These are phyloP conservation scores for Aspergillus caelatus DNA, from an alignment of 2,329 filamentous ascomycete species.

Conservation along the genomic window DNA sequence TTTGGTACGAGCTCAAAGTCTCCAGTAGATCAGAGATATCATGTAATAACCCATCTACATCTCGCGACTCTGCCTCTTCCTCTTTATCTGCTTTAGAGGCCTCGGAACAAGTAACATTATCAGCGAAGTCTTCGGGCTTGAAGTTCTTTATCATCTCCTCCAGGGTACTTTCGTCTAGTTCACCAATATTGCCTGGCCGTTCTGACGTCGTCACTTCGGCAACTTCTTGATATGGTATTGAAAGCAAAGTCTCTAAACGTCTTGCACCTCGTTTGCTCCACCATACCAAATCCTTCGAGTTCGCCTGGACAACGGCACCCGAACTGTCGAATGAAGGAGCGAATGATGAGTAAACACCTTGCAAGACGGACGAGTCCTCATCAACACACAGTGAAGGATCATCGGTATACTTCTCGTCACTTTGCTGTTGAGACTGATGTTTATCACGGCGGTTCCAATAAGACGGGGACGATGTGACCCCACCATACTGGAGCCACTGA, in stretches of 20 bases:
- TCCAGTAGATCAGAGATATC: slow-evolving; percentile 64
- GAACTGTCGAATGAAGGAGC: slow-evolving; percentile 52
- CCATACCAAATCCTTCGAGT: slow-evolving; percentile 49
- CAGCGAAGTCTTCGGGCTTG: slow-evolving; percentile 38
- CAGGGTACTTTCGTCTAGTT: slow-evolving; percentile 44
- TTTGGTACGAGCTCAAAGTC: slow-evolving; percentile 64
- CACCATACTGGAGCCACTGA: slow-evolving; percentile 49
- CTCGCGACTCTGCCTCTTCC: slow-evolving; percentile 19
- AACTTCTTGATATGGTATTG: slow-evolving; percentile 27
- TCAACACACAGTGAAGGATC: slow-evolving; percentile 34
- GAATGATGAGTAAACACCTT: slow-evolving; percentile 53
- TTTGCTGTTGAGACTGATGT: slow-evolving; percentile 26
- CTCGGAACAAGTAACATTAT: slow-evolving; percentile 26
- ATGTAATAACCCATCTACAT: slow-evolving; percentile 53
- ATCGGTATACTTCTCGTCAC: slow-evolving; percentile 28
- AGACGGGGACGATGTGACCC: slow-evolving; percentile 40
- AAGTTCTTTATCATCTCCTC: slow-evolving; percentile 48
- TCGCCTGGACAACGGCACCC: slow-evolving; percentile 44
- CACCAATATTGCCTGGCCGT: slow-evolving; percentile 33
- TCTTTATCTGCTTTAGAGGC: slow-evolving; percentile 28
- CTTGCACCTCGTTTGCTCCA: slow-evolving; percentile 47
- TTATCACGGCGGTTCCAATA: slow-evolving; percentile 43
- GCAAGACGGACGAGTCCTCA: slow-evolving; percentile 41
- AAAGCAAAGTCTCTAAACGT: slow-evolving; percentile 41
- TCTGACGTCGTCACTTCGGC: slow-evolving; percentile 24